These are phyloP conservation scores for Chionographis japonica DNA, from an alignment of 106 monocot genomes.

Conservation along the genomic window DNA sequence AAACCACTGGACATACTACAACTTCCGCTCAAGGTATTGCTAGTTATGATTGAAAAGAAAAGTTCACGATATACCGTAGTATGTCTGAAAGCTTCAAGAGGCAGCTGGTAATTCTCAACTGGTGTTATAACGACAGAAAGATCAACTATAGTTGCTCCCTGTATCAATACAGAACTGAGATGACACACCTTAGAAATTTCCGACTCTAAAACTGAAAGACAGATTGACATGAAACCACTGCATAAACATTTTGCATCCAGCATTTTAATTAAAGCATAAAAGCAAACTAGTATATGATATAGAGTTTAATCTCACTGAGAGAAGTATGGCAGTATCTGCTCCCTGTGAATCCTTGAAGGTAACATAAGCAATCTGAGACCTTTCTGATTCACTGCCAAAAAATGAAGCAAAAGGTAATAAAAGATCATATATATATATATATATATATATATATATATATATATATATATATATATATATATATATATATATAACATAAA, in stretches of 20 bases:
- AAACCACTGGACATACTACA: too few relatives aligned
- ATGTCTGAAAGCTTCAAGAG: slow-evolving; percentile 47
- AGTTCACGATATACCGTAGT: slow-evolving; percentile 20
- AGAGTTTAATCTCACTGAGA: slow-evolving; percentile 57
- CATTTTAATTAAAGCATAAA: too few relatives aligned
- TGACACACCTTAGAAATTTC: background rate
- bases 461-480: background rate
- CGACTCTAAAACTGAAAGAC: background rate
- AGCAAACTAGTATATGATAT: background rate
- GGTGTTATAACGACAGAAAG: slow-evolving; percentile 56
- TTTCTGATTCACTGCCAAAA: slow-evolving; percentile 69
- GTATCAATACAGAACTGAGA: slow-evolving; percentile 10
- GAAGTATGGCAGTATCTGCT: slow-evolving; percentile 85
- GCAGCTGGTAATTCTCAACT: slow-evolving; percentile 66
- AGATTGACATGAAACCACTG: background rate
- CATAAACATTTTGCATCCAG: background rate
- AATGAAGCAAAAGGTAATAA: background rate
- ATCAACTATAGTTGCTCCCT: slow-evolving; percentile 92
- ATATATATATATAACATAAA: background rate
- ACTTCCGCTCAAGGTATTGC: too few relatives aligned
- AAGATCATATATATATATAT: background rate
- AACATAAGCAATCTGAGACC: slow-evolving; percentile 76
- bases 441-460: background rate
- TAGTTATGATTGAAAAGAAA: background rate
- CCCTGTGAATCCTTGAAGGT: slow-evolving; percentile 90